Evolutionary conservation across 2,329 filamentous ascomycete species (phyloP), one percentile per base, ranked within the genome.

Genomic region (Microthyrium microscopicum): DNA sequence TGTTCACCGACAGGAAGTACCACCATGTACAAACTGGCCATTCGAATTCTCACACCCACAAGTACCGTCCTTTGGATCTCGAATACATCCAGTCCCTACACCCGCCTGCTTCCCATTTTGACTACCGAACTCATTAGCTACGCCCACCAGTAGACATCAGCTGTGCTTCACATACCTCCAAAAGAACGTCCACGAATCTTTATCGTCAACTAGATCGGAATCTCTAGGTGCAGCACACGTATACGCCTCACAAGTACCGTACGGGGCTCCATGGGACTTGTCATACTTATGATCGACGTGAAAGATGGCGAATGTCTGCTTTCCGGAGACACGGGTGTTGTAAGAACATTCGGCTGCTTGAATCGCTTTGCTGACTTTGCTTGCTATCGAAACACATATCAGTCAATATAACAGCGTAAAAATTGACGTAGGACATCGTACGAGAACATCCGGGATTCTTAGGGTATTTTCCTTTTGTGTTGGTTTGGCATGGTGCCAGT

Each of bases 241-340:
- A 41, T 60, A 61, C 2, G 56, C 56, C 18, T 40, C 46, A 45
- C 57, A 66, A 4, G 58, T 64, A 2, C 61, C 62, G 42, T 65
- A 65, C 2, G 61, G 61, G 3, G 52, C 54, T 17, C 62, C 62
- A 37, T 62, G 35, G 38, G 43, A 43, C 16, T 38, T 40, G 40
- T 64, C 57, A 42, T 62, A 62, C 35, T 60, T 44, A 44, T 62
- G 60, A 44, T 65, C 57, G 5, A 51, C 54, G n/a, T 44, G 50
- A 44, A 57, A 58, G 31, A 57, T 44, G 29, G 54, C 55, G 27
- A 57, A 58, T 11, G 54, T 58, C 38, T 59, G 51, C 1, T 39
- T 49, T 24, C 43, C 40, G 9, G 44, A 44, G 26, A 47, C 50
- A 22, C 54, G 53, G 1, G 54, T 57, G 46, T 58, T 59, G 45